These are phyloP conservation scores for Plasmodium coatneyi DNA, from an alignment of 169 alveolate species.

Conservation along the genomic window DNA sequence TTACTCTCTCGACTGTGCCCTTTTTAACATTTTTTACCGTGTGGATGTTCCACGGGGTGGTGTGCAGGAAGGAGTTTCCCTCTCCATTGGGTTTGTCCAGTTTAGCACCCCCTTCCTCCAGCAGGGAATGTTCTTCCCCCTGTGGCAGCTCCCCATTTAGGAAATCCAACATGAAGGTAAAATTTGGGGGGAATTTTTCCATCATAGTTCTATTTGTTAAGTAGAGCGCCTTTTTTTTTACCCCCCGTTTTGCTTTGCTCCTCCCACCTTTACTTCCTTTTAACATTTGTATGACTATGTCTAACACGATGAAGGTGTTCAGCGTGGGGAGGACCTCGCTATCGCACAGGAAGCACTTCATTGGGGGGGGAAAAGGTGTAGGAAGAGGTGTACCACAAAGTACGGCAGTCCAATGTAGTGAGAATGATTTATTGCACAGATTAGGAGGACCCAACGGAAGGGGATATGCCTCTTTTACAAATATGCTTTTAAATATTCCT, in stretches of 20 bases:
- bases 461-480: background rate
- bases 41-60: slow-evolving; percentile 13
- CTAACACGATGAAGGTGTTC: slow-evolving; percentile 32
- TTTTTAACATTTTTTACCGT: slow-evolving; percentile 26
- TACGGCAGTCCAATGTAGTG: background rate
- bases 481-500: background rate
- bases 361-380: background rate
- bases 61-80: background rate
- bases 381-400: background rate
- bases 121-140: background rate
- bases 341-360: slow-evolving; percentile 35
- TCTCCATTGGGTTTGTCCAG: background rate
- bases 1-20: background rate
- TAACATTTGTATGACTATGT: slow-evolving; percentile 8
- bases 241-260: background rate
- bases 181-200: slow-evolving; percentile 39
- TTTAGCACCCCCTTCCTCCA: background rate
- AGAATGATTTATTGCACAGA: background rate
- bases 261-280: background rate
- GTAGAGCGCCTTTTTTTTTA: slow-evolving; percentile 10
- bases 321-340: slow-evolving; percentile 6
- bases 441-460: background rate
- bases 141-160: background rate
- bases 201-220: slow-evolving; percentile 28
- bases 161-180: slow-evolving; percentile 3